These are phyloP conservation scores for Aspergillus quadricinctus DNA, from an alignment of 2,329 filamentous ascomycete species.

Conservation along the genomic window DNA sequence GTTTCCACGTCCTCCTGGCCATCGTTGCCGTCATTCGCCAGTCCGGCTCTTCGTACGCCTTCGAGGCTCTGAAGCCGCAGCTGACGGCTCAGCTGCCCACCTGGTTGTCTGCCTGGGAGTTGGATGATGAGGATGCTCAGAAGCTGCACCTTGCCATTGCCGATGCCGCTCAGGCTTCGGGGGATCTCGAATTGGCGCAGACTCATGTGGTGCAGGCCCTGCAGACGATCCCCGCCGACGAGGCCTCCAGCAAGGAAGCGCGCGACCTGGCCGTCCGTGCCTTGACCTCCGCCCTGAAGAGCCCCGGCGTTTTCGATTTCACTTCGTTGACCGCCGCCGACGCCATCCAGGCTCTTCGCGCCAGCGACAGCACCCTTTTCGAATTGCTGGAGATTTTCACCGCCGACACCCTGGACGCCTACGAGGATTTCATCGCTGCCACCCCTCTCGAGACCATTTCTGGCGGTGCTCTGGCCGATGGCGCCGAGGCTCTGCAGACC, in stretches of 20 bases:
- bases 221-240: slow-evolving; percentile 64
- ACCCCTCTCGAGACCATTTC: slow-evolving; percentile 58
- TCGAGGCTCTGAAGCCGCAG: slow-evolving; percentile 78
- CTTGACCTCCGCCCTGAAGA: slow-evolving; percentile 62
- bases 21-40: slow-evolving; percentile 78
- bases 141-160: slow-evolving; percentile 80
- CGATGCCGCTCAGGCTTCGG: slow-evolving; percentile 72
- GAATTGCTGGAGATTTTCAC: slow-evolving; percentile 95
- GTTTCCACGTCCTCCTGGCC: slow-evolving; percentile 86
- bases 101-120: slow-evolving; percentile 81
- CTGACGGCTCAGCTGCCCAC: slow-evolving; percentile 69
- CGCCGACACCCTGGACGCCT: slow-evolving; percentile 89
- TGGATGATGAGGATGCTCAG: slow-evolving; percentile 75
- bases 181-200: slow-evolving; percentile 72
- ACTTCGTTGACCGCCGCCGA: slow-evolving; percentile 66
- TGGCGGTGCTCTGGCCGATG: slow-evolving; percentile 74
- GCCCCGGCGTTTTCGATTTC: slow-evolving; percentile 67
- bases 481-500: slow-evolving; percentile 73
- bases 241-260: slow-evolving; percentile 51
- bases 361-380: slow-evolving; percentile 78
- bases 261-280: slow-evolving; percentile 59
- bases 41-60: slow-evolving; percentile 66
- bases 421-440: slow-evolving; percentile 82
- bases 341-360: slow-evolving; percentile 78
- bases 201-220: slow-evolving; percentile 71